A percentile compares a stretch with the other conserved stretches of the same genome.
These are phyloP conservation scores for Candida dubliniensis DNA, from an alignment of 1,139 yeast species.

Conservation along the genomic window DNA sequence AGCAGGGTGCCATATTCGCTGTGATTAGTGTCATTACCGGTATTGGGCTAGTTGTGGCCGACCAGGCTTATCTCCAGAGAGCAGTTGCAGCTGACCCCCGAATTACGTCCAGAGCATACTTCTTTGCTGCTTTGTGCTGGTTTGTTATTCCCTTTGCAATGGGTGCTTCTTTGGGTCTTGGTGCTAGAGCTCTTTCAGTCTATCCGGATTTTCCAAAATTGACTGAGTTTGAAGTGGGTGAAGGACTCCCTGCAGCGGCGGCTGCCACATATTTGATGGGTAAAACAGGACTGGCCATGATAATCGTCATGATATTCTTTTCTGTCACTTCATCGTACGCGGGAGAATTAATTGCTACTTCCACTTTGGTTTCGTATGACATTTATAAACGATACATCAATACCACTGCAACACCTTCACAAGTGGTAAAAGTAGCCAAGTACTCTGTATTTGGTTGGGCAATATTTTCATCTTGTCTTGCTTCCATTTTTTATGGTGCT, in stretches of 20 bases:
- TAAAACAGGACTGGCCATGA: conserved; percentile 42
- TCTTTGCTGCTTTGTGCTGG: conserved; percentile 47
- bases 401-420: conserved; percentile 41
- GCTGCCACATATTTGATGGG: conserved; percentile 45
- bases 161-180: conserved; percentile 45
- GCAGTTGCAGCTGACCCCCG: conserved; percentile 36
- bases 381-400: conserved; percentile 45
- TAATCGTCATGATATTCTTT: conserved; percentile 47
- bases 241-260: conserved; percentile 46
- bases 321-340: conserved; percentile 52
- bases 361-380: conserved; percentile 48
- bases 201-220: conserved; percentile 29
- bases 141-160: conserved; percentile 38
- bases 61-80: conserved; percentile 50
- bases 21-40: conserved; percentile 36
- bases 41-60: conserved; percentile 70
- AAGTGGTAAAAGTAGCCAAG: conserved; percentile 40
- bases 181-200: conserved; percentile 30
- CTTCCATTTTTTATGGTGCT: conserved; percentile 42
- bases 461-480: conserved; percentile 34
- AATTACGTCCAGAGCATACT: conserved; percentile 39
- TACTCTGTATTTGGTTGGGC: conserved; percentile 33
- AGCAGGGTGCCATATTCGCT: conserved; percentile 38
- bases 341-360: conserved; percentile 49
- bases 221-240: conserved; percentile 23